A percentile compares a stretch with the other conserved stretches of the same genome.
Conservation (phyloP, 169 alveolate genomes). For the Besnoitia besnoiti region DNA sequence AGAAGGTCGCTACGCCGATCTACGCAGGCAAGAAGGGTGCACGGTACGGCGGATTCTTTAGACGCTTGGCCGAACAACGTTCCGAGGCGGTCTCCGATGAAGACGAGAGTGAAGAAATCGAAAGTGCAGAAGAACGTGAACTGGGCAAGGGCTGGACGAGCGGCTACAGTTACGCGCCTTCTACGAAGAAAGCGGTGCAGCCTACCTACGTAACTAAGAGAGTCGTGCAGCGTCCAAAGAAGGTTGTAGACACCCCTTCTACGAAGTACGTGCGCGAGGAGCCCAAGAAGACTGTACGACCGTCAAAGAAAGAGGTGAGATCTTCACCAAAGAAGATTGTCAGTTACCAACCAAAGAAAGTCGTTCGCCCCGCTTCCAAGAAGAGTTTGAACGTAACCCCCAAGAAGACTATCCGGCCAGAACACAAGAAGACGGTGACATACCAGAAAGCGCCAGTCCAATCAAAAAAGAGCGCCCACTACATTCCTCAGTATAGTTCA, state of each 20-base stretch:
- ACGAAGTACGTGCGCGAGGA: neutral
- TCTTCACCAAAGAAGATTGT: constrained; percentile 28
- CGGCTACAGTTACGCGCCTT: neutral
- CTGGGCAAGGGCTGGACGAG: neutral
- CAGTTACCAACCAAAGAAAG: neutral
- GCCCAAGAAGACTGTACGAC: neutral
- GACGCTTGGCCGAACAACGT: neutral
- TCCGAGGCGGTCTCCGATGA: neutral
- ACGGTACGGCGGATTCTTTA: neutral
- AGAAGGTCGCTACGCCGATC: neutral
- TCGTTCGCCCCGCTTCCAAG: too few relatives aligned
- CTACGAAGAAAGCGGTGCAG: neutral
- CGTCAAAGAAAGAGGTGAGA: neutral
- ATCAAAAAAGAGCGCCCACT: neutral
- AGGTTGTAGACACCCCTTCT: neutral
- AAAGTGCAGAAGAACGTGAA: neutral
- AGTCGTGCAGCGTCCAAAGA: neutral
- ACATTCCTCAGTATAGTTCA: neutral
- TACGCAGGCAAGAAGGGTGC: neutral
- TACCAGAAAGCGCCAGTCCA: neutral
- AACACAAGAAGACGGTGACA: neutral
- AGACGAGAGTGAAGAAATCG: neutral
- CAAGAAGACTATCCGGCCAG: neutral
- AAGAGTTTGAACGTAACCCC: neutral
- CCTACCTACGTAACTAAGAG: neutral